Evolutionary conservation across 306 rosid genomes (phyloP).

Genomic region (Citrullus amarus): DNA sequence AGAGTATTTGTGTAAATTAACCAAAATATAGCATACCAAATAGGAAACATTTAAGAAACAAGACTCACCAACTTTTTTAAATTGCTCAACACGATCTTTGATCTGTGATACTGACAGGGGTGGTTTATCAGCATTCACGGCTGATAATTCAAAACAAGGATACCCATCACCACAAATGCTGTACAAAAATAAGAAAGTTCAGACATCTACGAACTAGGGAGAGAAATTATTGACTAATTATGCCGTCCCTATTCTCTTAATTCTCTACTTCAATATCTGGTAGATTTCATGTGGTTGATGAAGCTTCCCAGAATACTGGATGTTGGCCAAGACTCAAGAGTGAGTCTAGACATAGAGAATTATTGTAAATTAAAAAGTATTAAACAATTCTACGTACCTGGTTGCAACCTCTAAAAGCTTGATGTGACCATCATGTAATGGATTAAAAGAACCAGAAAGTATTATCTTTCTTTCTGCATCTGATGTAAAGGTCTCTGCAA

Average conservation of each 20-base stretch:
- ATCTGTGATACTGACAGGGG: constrained; percentile 55
- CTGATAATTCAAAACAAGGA: constrained; percentile 92
- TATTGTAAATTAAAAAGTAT: neutral
- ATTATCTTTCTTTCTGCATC: constrained; percentile 58
- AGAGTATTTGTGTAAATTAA: neutral
- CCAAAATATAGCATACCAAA: neutral
- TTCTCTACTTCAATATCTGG: neutral
- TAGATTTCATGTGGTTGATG: neutral
- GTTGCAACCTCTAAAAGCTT: constrained; percentile 81
- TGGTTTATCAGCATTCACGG: constrained; percentile 92
- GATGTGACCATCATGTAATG: constrained; percentile 79
- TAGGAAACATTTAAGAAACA: constrained; percentile 3
- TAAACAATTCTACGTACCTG: constrained; percentile 33
- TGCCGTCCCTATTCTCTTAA: neutral
- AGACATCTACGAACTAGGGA: neutral
- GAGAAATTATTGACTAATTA: neutral
- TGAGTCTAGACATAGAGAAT: neutral
- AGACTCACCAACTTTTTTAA: constrained; percentile 64
- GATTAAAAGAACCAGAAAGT: constrained; percentile 84
- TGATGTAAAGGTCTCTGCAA: constrained; percentile 29
- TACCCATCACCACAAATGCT: constrained; percentile 63
- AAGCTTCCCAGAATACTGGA: neutral
- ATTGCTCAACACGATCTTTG: constrained; percentile 77
- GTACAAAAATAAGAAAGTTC: constrained; percentile 19
- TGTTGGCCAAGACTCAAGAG: constrained; percentile 4